Percentiles rank a stretch among this genome's conserved stretches.
phyloP scores from a whole-genome alignment of 148 eudicot genomes.

The Amaranthus palmeri region DNA sequence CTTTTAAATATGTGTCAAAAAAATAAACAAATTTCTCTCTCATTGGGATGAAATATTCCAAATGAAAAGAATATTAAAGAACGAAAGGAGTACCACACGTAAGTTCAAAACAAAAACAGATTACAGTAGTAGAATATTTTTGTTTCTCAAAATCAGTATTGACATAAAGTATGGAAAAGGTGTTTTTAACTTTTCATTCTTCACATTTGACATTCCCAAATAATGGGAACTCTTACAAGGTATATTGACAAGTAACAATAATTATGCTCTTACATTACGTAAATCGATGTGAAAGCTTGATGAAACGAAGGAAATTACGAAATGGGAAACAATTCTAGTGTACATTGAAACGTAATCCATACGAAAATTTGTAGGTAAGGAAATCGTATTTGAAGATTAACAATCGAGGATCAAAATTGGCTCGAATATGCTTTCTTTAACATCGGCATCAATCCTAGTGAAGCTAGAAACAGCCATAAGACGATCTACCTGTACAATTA shows the following conservation, averaged over 20 bases:
- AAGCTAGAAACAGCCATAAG: slow-evolving; percentile 16
- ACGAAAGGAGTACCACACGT: no score
- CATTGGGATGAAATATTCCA: no score
- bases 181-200: slow-evolving; percentile 1
- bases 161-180: no score
- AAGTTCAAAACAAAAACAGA: no score
- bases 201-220: slow-evolving; percentile 5
- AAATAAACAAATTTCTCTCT: no score
- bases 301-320: not conserved
- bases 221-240: slow-evolving; percentile 7
- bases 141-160: no score
- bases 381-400: slow-evolving; percentile 7
- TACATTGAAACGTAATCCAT: not conserved
- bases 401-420: slow-evolving; percentile 16
- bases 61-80: no score
- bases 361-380: slow-evolving; percentile 6
- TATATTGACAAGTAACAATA: not conserved
- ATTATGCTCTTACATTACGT: not conserved
- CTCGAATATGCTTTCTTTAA: not conserved
- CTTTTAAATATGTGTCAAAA: no score
- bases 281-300: no score
- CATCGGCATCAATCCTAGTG: slow-evolving; percentile 21
- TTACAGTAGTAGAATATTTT: no score
- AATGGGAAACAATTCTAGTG: not conserved
- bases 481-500: slow-evolving; percentile 44